Base-by-base conservation (phyloP, 1,284 basidiomycete species). In the Agroathelia rolfsii region DNA sequence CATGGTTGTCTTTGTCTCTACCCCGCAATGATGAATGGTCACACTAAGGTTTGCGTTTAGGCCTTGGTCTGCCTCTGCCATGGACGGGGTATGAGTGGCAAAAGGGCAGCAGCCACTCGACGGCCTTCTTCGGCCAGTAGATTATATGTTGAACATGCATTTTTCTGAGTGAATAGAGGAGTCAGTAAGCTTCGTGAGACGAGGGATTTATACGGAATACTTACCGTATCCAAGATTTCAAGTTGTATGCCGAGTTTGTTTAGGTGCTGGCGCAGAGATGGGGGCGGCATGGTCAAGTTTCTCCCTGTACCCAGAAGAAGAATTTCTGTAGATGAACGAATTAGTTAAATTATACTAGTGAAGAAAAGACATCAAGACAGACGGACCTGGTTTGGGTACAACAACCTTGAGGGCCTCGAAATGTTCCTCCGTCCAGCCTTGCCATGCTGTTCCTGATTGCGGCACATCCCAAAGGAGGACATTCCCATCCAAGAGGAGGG, bases 91-190 rank as follows among this genome's bases (percentile, higher is more conserved):
- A 53, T 55, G 5, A 76, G 43, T 6, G 90, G 90, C 25, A 94
- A 64, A 10, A 96, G 56, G 2, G 92, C 92, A 7, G 88, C 92
- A 16, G 88, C 85, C 9, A 97, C 87, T 12, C 80, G 79, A 34
- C 93, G 64, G 1, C 90, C 93, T 58, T 97, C 93, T 56, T 97
- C 94, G 0, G 81, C 61, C 24, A 97, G 69, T 20, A 97, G 59
- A 55, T 97, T 97, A 57, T 89, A 97, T 0, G 93, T 95, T 20
- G 89, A 83, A 48, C 88, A 90, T 8, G 93, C 93, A 51, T 94
- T 94, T 44, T 85, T 64, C 86, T 90, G 40, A 8, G n/a, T n/a
- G n/a, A n/a, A n/a, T n/a, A n/a, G n/a, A n/a, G 28, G 17, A n/a
- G 9, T 27, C 16, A 34, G 21, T n/a, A 35, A 24, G 41, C 12